These are phyloP conservation scores for Panellus pusillus DNA, from an alignment of 768 basidiomycete genomes.

Conservation along the genomic window DNA sequence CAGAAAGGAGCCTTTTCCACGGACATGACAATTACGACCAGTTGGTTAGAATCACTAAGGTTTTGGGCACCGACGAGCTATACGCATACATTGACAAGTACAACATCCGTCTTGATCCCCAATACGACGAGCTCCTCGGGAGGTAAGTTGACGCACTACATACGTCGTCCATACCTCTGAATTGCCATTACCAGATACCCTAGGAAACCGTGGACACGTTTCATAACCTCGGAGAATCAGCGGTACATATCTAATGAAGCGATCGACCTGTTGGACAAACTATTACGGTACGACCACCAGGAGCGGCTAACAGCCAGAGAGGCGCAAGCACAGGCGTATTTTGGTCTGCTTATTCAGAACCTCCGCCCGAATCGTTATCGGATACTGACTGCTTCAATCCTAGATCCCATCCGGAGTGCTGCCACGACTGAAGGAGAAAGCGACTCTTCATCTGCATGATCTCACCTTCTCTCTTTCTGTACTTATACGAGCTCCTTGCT, in stretches of 20 bases:
- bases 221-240: constrained; percentile 95
- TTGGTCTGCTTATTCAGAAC: constrained; percentile 50
- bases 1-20: constrained; percentile 98
- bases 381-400: constrained; percentile 19
- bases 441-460: constrained; percentile 55
- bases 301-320: constrained; percentile 94
- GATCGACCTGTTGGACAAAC: constrained; percentile 93
- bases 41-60: constrained; percentile 96
- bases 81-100: constrained; percentile 94
- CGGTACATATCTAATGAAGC: constrained; percentile 96
- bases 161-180: constrained; percentile 5
- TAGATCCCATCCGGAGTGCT: constrained; percentile 69
- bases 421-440: constrained; percentile 61
- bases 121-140: constrained; percentile 92
- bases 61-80: constrained; percentile 93
- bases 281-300: constrained; percentile 96
- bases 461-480: constrained; percentile 19
- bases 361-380: constrained; percentile 11
- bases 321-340: constrained; percentile 91
- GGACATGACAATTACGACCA: constrained; percentile 99
- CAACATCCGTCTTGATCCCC: constrained; percentile 92
- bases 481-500: constrained; percentile 19
- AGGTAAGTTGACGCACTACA: constrained; percentile 44
- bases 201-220: constrained; percentile 92
- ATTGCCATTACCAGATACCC: constrained; percentile 60